Conservation (phyloP, 2,329 filamentous ascomycete genomes). For the Diaporthe ampelina region DNA sequence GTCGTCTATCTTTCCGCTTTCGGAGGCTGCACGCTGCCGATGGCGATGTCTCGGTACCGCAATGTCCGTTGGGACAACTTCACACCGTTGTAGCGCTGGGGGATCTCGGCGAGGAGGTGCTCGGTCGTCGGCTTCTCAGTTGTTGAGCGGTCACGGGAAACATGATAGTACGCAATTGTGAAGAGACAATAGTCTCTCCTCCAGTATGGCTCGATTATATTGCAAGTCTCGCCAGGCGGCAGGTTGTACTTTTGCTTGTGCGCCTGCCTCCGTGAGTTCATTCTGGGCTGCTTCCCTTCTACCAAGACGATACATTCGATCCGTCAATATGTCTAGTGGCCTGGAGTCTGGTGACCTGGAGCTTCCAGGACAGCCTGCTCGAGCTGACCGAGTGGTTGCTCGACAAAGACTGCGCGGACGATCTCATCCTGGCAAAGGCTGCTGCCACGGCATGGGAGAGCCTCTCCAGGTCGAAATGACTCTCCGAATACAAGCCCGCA, state of each 20-base stretch:
- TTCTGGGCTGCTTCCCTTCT: background rate
- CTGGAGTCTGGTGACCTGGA: no score
- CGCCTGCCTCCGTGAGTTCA: background rate
- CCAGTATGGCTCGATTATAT: background rate
- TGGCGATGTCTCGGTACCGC: background rate
- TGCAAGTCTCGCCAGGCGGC: background rate
- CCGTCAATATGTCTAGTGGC: no score
- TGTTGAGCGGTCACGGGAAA: background rate
- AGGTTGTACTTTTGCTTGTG: background rate
- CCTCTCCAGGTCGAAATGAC: background rate
- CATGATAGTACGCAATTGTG: background rate
- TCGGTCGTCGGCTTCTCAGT: background rate
- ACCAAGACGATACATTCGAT: background rate
- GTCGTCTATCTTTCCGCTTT: background rate
- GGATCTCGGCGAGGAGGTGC: background rate
- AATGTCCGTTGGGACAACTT: background rate
- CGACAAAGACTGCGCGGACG: background rate
- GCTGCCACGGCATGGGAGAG: background rate
- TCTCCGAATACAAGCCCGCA: background rate
- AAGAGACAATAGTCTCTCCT: background rate
- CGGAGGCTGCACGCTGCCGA: background rate
- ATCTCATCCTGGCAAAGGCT: background rate
- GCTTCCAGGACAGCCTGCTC: background rate
- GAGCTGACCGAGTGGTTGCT: background rate
- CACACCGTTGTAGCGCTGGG: background rate